phyloP scores from a whole-genome alignment of 2,329 filamentous ascomycete species.

The Cytospora leucostoma region DNA sequence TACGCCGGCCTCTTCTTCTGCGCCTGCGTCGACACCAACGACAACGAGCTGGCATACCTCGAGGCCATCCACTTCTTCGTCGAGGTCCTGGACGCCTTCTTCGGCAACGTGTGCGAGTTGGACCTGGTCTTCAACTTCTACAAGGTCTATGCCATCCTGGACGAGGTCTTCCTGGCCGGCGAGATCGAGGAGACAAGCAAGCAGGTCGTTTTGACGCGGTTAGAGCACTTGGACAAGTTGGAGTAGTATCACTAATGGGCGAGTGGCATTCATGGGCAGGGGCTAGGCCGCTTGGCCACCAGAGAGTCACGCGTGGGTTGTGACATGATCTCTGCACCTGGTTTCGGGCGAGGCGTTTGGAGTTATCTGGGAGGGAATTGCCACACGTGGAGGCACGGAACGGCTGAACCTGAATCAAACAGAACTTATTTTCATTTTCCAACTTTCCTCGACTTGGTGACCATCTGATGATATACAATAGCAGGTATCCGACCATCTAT shows the following conservation, averaged over 20 bases:
- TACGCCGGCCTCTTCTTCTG: slow-evolving; percentile 99
- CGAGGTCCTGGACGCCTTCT: slow-evolving; percentile 97
- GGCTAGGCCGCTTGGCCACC: neutral
- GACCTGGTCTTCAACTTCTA: slow-evolving; percentile 84
- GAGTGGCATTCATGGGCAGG: neutral
- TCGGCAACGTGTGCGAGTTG: slow-evolving; percentile 97
- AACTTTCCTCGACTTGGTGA: neutral
- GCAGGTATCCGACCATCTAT: neutral
- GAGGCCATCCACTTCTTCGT: slow-evolving; percentile 99
- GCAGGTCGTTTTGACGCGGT: slow-evolving; percentile 88
- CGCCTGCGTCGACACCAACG: slow-evolving; percentile 97
- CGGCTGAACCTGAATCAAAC: neutral
- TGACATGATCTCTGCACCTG: slow-evolving; percentile 20
- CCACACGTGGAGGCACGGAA: neutral
- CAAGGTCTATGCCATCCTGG: slow-evolving; percentile 95
- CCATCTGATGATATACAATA: neutral
- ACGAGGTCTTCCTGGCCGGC: slow-evolving; percentile 95
- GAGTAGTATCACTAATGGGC: slow-evolving; percentile 57
- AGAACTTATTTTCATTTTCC: neutral
- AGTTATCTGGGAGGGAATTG: slow-evolving; percentile 12
- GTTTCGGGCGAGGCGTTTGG: slow-evolving; percentile 26
- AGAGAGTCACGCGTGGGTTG: neutral
- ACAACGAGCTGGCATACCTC: slow-evolving; percentile 95
- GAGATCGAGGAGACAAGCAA: slow-evolving; percentile 99
- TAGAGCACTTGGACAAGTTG: slow-evolving; percentile 95